Conservation (phyloP, 2,329 filamentous ascomycete species). For the Clarireedia paspali region DNA sequence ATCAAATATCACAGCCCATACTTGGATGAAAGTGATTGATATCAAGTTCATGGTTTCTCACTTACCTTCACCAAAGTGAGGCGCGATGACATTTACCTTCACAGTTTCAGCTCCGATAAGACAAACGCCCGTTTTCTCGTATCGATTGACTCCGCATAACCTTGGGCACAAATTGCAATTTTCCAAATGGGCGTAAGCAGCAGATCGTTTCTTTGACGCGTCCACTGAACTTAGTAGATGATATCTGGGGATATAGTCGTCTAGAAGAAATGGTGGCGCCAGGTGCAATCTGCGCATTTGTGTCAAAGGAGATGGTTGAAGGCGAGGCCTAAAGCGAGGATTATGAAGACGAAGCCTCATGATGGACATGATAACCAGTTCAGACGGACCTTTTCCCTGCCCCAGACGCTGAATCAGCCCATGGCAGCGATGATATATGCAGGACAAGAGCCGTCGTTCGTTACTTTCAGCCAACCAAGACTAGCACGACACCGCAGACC, state of each 20-base stretch:
- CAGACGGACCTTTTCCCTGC: no score
- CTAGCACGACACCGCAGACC: background rate
- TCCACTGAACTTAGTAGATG: conserved; percentile 60
- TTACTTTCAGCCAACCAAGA: no score
- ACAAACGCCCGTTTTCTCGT: conserved; percentile 69
- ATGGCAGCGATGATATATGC: background rate
- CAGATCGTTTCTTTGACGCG: conserved; percentile 63
- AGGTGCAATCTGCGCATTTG: conserved; percentile 36
- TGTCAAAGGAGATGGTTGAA: background rate
- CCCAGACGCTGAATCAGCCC: background rate
- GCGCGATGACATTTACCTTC: conserved; percentile 78
- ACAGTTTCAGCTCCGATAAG: conserved; percentile 65
- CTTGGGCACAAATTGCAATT: conserved; percentile 79
- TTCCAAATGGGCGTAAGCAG: conserved; percentile 65
- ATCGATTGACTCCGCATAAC: conserved; percentile 72
- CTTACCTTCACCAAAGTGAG: conserved; percentile 71
- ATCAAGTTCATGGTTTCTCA: conserved; percentile 11
- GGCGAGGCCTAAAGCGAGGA: background rate
- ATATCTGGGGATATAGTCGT: conserved; percentile 68
- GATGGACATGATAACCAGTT: background rate
- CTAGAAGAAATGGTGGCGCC: conserved; percentile 61
- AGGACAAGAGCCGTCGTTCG: no score
- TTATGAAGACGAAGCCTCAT: background rate
- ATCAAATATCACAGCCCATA: background rate
- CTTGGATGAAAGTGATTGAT: background rate